These are phyloP conservation scores for Trichodelitschia bisporula DNA, from an alignment of 495 filamentous ascomycete genomes.

Conservation along the genomic window DNA sequence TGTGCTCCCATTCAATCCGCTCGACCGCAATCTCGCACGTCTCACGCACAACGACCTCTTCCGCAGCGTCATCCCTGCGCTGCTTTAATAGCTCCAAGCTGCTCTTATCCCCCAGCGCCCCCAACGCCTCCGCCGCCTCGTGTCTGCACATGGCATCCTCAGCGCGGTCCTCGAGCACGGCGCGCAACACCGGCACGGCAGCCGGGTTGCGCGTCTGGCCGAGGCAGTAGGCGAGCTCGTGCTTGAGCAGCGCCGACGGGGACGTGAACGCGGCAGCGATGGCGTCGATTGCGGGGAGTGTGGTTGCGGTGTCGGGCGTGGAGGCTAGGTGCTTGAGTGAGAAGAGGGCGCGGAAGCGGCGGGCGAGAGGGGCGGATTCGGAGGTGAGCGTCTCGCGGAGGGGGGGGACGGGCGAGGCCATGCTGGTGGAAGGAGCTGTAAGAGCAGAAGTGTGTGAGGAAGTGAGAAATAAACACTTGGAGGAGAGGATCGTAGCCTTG, in stretches of 20 bases:
- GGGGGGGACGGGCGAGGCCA: slow-evolving; percentile 27
- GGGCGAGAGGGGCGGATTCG: slow-evolving; percentile 57
- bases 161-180: slow-evolving; percentile 47
- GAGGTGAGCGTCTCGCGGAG: slow-evolving; percentile 56
- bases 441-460: too few relatives aligned
- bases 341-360: slow-evolving; percentile 91
- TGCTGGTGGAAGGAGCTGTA: too few relatives aligned
- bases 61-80: slow-evolving; percentile 42
- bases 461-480: too few relatives aligned
- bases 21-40: slow-evolving; percentile 94
- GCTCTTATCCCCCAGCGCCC: slow-evolving; percentile 50
- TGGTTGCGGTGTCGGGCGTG: slow-evolving; percentile 32
- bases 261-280: slow-evolving; percentile 77
- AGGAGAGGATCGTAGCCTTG: too few relatives aligned
- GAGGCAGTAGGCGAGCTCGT: slow-evolving; percentile 92
- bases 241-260: slow-evolving; percentile 67
- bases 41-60: slow-evolving; percentile 63
- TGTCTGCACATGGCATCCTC: slow-evolving; percentile 93
- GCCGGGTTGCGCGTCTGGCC: slow-evolving; percentile 63
- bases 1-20: slow-evolving; percentile 78
- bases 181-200: slow-evolving; percentile 45
- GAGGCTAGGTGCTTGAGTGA: slow-evolving; percentile 84
- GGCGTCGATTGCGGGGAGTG: slow-evolving; percentile 58
- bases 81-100: slow-evolving; percentile 47
- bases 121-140: slow-evolving; percentile 88